Evolutionary conservation across 108 stramenopile genomes (phyloP), one percentile per base, ranked within the genome.

Genomic region (Aurantiochytrium sp.): DNA sequence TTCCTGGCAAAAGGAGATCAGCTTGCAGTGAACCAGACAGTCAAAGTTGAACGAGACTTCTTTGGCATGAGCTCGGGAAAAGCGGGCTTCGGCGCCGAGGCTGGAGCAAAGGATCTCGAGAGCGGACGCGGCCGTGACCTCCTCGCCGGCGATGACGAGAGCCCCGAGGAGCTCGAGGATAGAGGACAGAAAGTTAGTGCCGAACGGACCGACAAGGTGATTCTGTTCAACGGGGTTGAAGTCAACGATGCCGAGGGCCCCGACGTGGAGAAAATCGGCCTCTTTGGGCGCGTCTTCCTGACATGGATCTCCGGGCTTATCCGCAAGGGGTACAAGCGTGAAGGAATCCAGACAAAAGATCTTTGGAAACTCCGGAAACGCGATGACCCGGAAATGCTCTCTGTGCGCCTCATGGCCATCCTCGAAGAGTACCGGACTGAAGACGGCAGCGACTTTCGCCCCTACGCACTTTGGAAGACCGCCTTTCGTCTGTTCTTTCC

Each of bases 341-440:
- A 47, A 23, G 19, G 6, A 53, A 83, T 83, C 76, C 14, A 83
- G 76, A 83, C 51, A 16, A 23, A 35, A 14, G 51, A 83, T 23
- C 51, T 83, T 12, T 83, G 76, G 76, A 47, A 53, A 23, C 51
- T 83, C 10, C 19, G 76, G 18, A 12, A 6, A 18, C 23, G 19
- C 19, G 76, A 83, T 28, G 76, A 83, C 5, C 76, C 76, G 25
- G 76, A 83, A 23, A 83, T 83, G 76, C 76, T 83, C 76, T 47
- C 76, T 2, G 76, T 45, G 49, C 14, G 49, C 43, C 28, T 83
- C 51, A 3, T 83, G 51, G 23, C 6, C 0, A 47, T 35, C 18
- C 45, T 83, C 25, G 76, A 53, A 53, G 51, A 53, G n/a, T 83
- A 83, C 28, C 51, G 76, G 6, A 23, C n/a, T 45, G 76, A 83